These are phyloP conservation scores for Fagopyrum homotropicum DNA, from an alignment of 148 eudicot genomes.

Conservation along the genomic window DNA sequence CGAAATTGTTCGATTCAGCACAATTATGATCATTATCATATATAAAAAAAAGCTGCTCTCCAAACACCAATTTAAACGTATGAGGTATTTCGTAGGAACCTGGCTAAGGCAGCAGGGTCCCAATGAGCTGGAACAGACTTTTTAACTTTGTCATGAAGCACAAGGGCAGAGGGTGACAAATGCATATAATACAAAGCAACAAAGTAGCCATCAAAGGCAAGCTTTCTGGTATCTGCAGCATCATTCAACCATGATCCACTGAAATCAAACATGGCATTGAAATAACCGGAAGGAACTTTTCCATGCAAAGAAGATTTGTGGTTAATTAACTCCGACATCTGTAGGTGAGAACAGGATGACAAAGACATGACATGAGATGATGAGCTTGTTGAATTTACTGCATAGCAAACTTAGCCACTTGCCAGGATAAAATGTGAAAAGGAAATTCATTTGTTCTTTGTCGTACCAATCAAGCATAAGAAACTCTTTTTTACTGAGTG, in stretches of 20 bases:
- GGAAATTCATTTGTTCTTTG: not conserved
- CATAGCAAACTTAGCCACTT: not conserved
- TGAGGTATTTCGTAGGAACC: slow-evolving; percentile 32
- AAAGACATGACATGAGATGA: not conserved
- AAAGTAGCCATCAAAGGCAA: slow-evolving; percentile 91
- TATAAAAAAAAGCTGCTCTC: not conserved
- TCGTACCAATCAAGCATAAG: not conserved
- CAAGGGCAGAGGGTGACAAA: slow-evolving; percentile 66
- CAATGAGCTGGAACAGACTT: slow-evolving; percentile 87
- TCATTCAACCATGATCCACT: slow-evolving; percentile 86
- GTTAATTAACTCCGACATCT: slow-evolving; percentile 96
- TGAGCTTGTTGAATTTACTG: not conserved
- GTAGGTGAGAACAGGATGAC: slow-evolving; percentile 21
- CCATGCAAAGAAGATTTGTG: slow-evolving; percentile 77
- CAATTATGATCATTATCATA: not conserved
- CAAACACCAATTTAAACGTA: not conserved
- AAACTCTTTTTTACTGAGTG: not conserved
- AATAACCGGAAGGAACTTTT: slow-evolving; percentile 91
- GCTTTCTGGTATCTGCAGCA: slow-evolving; percentile 65
- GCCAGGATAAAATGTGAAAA: not conserved
- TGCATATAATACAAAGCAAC: slow-evolving; percentile 79
- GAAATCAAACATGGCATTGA: slow-evolving; percentile 76
- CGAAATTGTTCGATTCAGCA: not conserved
- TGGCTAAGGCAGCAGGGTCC: slow-evolving; percentile 79
- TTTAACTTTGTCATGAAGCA: slow-evolving; percentile 74